These are phyloP conservation scores for Gracilaria domingensis DNA, from an alignment of 23 red algal genomes.

Conservation along the genomic window DNA sequence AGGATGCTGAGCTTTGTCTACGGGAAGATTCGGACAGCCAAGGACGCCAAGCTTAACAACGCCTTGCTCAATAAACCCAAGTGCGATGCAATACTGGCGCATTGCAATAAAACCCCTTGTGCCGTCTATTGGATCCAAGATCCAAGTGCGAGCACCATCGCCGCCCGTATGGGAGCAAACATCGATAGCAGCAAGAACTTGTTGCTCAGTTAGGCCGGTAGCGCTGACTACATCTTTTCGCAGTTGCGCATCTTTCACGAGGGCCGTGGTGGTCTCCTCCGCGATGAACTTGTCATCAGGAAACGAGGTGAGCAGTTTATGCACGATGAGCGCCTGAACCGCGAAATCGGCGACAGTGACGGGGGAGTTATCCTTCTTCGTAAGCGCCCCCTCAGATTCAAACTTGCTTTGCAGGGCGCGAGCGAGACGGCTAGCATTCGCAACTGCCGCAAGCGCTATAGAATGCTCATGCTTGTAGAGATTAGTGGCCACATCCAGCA, in stretches of 20 bases:
- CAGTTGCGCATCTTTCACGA: constrained; percentile 60
- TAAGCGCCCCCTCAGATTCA: constrained; percentile 14
- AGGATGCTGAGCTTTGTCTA: not conserved
- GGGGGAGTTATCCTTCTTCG: constrained; percentile 90
- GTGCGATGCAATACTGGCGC: constrained; percentile 95
- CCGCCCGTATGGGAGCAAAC: constrained; percentile 54
- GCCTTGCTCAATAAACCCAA: constrained; percentile 82
- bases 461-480: constrained; percentile 47
- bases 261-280: constrained; percentile 78
- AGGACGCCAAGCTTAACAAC: constrained; percentile 79
- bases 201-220: constrained; percentile 30
- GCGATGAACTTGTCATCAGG: constrained; percentile 93
- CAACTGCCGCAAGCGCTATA: constrained; percentile 48
- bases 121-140: constrained; percentile 97
- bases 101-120: constrained; percentile 93
- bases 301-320: constrained; percentile 69
- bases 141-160: constrained; percentile 82
- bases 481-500: not conserved
- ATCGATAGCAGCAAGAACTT: constrained; percentile 74
- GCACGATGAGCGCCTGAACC: constrained; percentile 89
- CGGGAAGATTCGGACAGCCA: constrained; percentile 89
- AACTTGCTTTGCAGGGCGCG: constrained; percentile 39
- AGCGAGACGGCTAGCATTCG: constrained; percentile 33
- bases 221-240: constrained; percentile 49
- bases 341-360: constrained; percentile 98